phyloP scores from a whole-genome alignment of 2,329 filamentous ascomycete species.

The Didymosphaeria variabile region DNA sequence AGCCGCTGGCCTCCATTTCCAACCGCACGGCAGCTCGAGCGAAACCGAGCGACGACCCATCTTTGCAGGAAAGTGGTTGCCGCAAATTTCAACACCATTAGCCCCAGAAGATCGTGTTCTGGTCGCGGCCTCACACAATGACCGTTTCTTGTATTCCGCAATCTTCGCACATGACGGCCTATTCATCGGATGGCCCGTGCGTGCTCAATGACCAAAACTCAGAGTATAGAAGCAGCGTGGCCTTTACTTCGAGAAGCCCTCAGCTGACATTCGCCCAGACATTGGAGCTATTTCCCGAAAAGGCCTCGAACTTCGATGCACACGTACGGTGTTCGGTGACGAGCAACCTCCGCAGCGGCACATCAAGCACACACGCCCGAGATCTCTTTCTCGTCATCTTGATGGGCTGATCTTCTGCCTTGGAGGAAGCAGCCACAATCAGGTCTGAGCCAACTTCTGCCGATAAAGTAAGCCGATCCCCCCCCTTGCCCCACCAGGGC shows the following conservation, averaged over 20 bases:
- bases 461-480: background rate
- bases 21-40: background rate
- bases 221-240: background rate
- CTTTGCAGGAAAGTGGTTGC: no score
- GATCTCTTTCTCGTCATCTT: background rate
- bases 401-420: background rate
- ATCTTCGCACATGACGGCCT: background rate
- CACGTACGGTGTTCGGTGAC: background rate
- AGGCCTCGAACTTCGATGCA: background rate
- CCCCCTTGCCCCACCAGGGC: background rate
- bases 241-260: background rate
- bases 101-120: background rate
- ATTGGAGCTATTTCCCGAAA: background rate
- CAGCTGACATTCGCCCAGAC: background rate
- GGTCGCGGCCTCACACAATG: background rate
- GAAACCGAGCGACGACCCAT: background rate
- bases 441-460: background rate
- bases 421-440: background rate
- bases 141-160: background rate
- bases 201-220: no score
- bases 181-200: background rate
- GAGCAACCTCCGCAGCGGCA: background rate
- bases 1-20: background rate
- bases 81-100: background rate
- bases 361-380: background rate